These are phyloP conservation scores for Erythrophleum ivorense DNA, from an alignment of 331 rosid species.

Conservation along the genomic window DNA sequence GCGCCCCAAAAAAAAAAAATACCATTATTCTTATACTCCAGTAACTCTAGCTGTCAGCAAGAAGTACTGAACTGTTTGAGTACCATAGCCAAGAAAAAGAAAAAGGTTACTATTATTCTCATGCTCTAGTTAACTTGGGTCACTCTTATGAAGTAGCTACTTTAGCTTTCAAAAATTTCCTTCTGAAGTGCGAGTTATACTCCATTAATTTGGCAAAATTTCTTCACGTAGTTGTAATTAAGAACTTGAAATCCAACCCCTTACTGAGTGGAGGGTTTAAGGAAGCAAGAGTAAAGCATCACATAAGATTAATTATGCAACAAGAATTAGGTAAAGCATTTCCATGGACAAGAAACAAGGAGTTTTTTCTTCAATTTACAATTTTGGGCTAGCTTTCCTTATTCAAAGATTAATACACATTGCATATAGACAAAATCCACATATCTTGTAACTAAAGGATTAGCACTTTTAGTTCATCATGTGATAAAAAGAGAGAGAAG, in stretches of 20 bases:
- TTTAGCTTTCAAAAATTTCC: background rate
- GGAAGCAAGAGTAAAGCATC: constrained; percentile 4
- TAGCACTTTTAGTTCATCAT: constrained; percentile 7
- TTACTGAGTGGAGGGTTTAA: background rate
- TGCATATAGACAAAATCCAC: background rate
- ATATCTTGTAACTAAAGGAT: background rate
- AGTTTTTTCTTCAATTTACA: background rate
- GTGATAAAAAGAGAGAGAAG: background rate
- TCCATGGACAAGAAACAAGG: background rate
- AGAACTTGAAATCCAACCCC: constrained; percentile 12
- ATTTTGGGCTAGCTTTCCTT: background rate
- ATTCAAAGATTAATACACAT: background rate
- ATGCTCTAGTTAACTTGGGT: background rate
- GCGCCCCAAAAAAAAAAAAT: background rate
- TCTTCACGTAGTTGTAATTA: background rate
- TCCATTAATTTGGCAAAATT: background rate
- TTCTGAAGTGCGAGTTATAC: background rate
- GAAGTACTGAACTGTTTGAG: background rate
- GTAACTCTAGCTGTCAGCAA: background rate
- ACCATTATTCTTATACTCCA: background rate
- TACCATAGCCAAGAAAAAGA: no score
- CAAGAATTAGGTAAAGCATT: background rate
- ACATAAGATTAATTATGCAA: background rate
- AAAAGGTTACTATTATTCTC: background rate
- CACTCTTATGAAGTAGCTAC: background rate